phyloP scores from a whole-genome alignment of 345 rosid genomes.

The Aquilaria sinensis region DNA sequence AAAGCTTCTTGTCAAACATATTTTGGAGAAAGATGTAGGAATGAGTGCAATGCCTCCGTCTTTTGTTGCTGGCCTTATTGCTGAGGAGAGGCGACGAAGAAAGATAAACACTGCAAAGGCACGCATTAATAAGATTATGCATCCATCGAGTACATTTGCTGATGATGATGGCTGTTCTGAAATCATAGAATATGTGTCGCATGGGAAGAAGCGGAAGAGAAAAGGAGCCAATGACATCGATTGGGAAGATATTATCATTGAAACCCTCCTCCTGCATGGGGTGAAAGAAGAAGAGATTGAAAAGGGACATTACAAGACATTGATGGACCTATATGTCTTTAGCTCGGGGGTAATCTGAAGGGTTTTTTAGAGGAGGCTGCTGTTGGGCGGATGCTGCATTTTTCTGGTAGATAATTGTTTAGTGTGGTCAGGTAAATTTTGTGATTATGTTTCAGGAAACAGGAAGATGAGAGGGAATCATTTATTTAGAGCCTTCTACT shows the following conservation, averaged over 20 bases:
- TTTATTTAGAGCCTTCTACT: too few relatives aligned
- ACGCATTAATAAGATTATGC: constrained; percentile 42
- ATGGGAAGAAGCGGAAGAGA: constrained; percentile 40
- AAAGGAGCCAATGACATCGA: constrained; percentile 32
- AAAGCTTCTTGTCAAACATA: constrained; percentile 55
- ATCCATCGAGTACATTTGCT: constrained; percentile 23
- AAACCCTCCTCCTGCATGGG: constrained; percentile 61
- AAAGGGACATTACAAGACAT: constrained; percentile 67
- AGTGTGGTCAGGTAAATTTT: too few relatives aligned
- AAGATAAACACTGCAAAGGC: constrained; percentile 64
- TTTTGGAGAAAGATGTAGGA: constrained; percentile 75
- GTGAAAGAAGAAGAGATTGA: constrained; percentile 78
- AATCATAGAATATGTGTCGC: constrained; percentile 5
- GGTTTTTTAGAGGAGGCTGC: too few relatives aligned
- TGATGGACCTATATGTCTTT: constrained; percentile 63
- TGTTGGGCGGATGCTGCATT: too few relatives aligned
- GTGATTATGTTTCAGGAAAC: too few relatives aligned
- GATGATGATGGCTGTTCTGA: constrained; percentile 1
- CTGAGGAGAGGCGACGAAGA: constrained; percentile 41
- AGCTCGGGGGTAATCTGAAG: constrained; percentile 32
- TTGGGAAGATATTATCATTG: constrained; percentile 84
- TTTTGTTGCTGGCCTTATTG: constrained; percentile 43
- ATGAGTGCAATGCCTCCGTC: constrained; percentile 60
- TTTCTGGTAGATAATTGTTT: too few relatives aligned
- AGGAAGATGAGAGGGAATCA: too few relatives aligned